Evolutionary conservation across 1,284 basidiomycete genomes (phyloP).

Genomic region (Naganishia cerealis): DNA sequence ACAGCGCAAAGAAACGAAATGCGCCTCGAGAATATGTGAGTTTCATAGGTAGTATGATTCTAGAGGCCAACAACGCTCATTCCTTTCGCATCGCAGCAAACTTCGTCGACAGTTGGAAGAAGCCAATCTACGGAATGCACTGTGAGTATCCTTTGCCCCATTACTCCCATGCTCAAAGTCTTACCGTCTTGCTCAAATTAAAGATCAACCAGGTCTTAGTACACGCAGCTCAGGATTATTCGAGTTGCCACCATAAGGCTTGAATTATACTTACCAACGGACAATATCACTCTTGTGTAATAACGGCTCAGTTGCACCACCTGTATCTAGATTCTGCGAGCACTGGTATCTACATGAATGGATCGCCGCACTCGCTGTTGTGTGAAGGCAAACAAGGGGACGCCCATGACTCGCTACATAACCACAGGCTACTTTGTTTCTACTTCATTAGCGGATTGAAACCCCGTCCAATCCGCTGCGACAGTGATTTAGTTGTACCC

Average conservation of each 20-base stretch:
- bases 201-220: background rate
- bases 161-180: background rate
- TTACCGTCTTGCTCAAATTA: background rate
- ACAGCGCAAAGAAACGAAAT: slow-evolving; percentile 73
- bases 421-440: too few relatives aligned
- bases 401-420: too few relatives aligned
- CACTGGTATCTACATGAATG: background rate
- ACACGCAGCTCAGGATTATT: background rate
- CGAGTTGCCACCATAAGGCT: background rate
- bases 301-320: background rate
- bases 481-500: too few relatives aligned
- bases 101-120: slow-evolving; percentile 71
- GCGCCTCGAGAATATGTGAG: slow-evolving; percentile 74
- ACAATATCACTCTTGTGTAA: background rate
- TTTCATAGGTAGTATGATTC: slow-evolving; percentile 35
- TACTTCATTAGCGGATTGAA: too few relatives aligned
- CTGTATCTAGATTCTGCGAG: background rate
- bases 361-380: background rate
- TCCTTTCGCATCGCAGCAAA: slow-evolving; percentile 56
- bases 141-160: background rate
- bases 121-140: slow-evolving; percentile 64
- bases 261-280: background rate
- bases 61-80: background rate
- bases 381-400: too few relatives aligned
- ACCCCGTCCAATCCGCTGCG: too few relatives aligned